phyloP scores from a whole-genome alignment of 331 rosid species.

The Phaseolus coccineus region DNA sequence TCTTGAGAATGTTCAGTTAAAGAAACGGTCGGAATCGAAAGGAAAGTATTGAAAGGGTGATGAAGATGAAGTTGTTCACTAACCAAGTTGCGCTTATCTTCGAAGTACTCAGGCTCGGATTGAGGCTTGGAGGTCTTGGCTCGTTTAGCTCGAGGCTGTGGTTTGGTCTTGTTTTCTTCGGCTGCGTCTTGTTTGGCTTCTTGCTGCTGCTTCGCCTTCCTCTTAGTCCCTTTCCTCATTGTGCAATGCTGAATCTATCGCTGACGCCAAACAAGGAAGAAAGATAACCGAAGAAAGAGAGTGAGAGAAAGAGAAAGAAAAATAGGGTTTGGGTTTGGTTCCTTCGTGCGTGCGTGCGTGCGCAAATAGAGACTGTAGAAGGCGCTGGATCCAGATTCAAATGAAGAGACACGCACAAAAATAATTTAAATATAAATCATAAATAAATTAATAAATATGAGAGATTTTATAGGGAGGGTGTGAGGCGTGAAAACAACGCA shows the following conservation, averaged over 20 bases:
- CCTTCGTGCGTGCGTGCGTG: constrained; percentile 32
- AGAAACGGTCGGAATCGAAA: neutral
- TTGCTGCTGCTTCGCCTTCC: constrained; percentile 59
- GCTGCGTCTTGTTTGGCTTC: constrained; percentile 47
- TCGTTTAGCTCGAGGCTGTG: constrained; percentile 64
- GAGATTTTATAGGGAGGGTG: neutral
- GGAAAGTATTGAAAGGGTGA: neutral
- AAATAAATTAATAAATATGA: neutral
- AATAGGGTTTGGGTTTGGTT: constrained; percentile 52
- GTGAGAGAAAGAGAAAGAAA: neutral
- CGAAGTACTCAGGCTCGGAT: constrained; percentile 77
- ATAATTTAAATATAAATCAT: too few species aligned
- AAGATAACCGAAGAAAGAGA: neutral
- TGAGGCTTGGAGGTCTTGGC: constrained; percentile 60
- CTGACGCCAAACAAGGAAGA: neutral
- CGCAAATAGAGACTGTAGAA: constrained; percentile 43
- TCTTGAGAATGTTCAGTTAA: neutral
- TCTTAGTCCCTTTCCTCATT: constrained; percentile 79
- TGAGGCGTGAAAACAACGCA: constrained; percentile 17
- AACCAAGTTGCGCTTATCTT: constrained; percentile 93
- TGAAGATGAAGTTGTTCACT: neutral
- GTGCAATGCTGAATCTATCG: constrained; percentile 17
- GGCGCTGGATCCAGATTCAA: constrained; percentile 81
- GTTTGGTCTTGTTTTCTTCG: constrained; percentile 30
- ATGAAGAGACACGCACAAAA: constrained; percentile 27